Conservation (phyloP, 2,329 filamentous ascomycete genomes). For the Penicillium freii region DNA sequence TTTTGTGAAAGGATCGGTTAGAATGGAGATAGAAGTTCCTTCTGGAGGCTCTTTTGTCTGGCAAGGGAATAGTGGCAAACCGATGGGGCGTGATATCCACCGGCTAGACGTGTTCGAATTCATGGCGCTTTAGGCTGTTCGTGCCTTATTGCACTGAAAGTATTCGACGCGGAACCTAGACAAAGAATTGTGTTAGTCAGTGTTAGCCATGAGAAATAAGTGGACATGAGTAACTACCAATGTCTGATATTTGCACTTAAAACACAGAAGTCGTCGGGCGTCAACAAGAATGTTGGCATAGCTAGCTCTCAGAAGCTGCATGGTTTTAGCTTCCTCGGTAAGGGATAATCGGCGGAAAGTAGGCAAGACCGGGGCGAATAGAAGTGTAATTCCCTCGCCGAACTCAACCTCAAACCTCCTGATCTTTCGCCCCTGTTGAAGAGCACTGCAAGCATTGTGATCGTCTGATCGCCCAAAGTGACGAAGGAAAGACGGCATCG, state of each 20-base stretch:
- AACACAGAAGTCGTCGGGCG: not conserved
- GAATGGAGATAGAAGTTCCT: no score
- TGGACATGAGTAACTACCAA: not conserved
- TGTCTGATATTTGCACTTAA: slow-evolving; percentile 5
- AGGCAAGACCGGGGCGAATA: slow-evolving; percentile 7
- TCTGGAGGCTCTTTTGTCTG: no score
- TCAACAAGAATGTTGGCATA: not conserved
- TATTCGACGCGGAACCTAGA: no score
- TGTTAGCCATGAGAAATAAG: no score
- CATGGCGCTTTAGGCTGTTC: no score
- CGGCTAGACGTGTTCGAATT: no score
- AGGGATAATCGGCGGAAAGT: slow-evolving; percentile 6
- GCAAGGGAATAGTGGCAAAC: no score
- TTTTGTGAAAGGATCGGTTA: no score
- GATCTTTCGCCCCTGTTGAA: slow-evolving; percentile 9
- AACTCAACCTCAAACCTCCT: slow-evolving; percentile 9
- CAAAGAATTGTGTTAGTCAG: no score
- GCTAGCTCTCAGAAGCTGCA: slow-evolving; percentile 1
- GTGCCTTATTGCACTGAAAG: no score
- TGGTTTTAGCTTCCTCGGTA: slow-evolving; percentile 6
- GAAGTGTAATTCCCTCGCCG: slow-evolving; percentile 1
- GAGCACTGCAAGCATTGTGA: slow-evolving; percentile 1
- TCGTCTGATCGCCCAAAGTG: slow-evolving; percentile 3
- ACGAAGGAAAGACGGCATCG: slow-evolving; percentile 14
- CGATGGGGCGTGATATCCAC: no score